Percentiles rank a stretch among this genome's conserved stretches.
Evolutionary conservation across 2,329 filamentous ascomycete species (phyloP).

Genomic region (Nothophaeocryptopus gaeumannii): DNA sequence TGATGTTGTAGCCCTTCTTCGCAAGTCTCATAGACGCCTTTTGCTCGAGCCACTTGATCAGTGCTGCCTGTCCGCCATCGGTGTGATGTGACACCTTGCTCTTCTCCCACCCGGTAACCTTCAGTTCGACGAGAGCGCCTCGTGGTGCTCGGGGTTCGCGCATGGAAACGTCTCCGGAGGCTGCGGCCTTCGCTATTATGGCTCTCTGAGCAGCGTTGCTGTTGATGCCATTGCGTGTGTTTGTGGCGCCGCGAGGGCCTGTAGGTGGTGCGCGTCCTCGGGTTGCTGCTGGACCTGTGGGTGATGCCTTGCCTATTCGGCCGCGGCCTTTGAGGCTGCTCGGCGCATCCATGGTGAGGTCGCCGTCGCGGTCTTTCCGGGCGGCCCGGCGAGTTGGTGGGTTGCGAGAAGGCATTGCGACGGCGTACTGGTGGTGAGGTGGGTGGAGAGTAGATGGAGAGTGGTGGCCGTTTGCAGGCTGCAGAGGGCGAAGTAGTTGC

Average conservation of each 20-base stretch:
- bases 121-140: constrained; percentile 35
- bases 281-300: constrained; percentile 16
- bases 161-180: constrained; percentile 29
- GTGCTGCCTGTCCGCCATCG: constrained; percentile 36
- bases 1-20: constrained; percentile 36
- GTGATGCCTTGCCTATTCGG: constrained; percentile 28
- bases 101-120: constrained; percentile 42
- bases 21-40: constrained; percentile 35
- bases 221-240: constrained; percentile 17
- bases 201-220: constrained; percentile 29
- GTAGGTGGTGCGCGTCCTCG: constrained; percentile 20
- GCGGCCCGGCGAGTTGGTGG: too few species aligned
- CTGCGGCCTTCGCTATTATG: constrained; percentile 33
- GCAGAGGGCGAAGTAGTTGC: too few species aligned
- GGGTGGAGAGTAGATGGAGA: too few species aligned
- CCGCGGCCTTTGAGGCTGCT: constrained; percentile 36
- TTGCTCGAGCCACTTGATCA: constrained; percentile 43
- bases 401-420: too few species aligned
- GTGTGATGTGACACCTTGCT: constrained; percentile 36
- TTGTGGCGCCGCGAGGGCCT: constrained; percentile 10
- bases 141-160: constrained; percentile 17
- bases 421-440: too few species aligned
- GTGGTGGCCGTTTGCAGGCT: too few species aligned
- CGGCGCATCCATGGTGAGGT: constrained; percentile 57
- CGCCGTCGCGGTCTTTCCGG: constrained; percentile 56